Base-by-base conservation (phyloP, 2,329 filamentous ascomycete genomes). In the Penicillium glabrum region DNA sequence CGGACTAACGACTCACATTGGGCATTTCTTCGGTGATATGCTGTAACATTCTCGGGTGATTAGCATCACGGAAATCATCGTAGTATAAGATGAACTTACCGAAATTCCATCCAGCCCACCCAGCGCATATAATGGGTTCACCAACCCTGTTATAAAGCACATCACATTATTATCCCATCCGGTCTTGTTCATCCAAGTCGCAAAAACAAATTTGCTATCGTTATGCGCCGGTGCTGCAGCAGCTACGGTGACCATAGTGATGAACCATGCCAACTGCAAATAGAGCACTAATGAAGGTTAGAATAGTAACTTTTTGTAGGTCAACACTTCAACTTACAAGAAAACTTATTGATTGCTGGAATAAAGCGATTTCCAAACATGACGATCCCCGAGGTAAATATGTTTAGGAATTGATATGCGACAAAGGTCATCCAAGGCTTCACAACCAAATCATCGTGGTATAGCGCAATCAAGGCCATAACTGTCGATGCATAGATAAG, bases 21-120 rank as follows among this genome's bases (percentile, higher is more conserved):
- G 77, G 75, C 69, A 82, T 80, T 65, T 82, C 80, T 61, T 82
- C 80, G 0, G 80, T 79, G 44, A 83, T 79, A 63, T 83, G 80
- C 61, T 71, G 23, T 16, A 5, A n/a, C 7, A 9, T 19, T 19
- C 19, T 19, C 19, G 19, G 19, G 19, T 16, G 3, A 11, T 49
- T 16, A 50, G 39, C 13, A 9, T 1, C 24, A 23, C 10, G 5
- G 5, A 3, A 19, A 24, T n/a, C 11, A 21, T 45, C 6, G 8
- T 8, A 6, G 27, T 23, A 31, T 14, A 14, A 6, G 7, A 26
- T 26, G 6, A 39, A 46, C 65, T 26, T 57, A 71, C 69, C 0
- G 77, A 77, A 5, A 79, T 76, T 1, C 77, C 77, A 59, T 82
- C 80, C 1, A 82, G 68, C 0, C 79, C 79, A 23, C 78, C 77